These are phyloP conservation scores for Coniophora puteana DNA, from an alignment of 1,284 basidiomycete species.

Conservation along the genomic window DNA sequence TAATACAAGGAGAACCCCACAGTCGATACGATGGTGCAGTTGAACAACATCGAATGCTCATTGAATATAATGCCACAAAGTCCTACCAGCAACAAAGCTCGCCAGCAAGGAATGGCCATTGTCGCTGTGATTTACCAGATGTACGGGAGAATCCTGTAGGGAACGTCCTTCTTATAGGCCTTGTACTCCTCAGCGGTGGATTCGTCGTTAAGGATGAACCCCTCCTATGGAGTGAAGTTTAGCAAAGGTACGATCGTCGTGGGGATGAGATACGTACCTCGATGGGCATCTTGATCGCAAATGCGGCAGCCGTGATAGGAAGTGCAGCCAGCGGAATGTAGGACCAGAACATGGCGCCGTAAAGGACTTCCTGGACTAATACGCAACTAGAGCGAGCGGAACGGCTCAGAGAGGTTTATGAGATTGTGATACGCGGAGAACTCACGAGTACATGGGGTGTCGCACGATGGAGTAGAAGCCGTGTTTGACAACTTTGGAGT, in stretches of 20 bases:
- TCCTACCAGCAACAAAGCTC: too few species aligned
- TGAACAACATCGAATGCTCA: too few species aligned
- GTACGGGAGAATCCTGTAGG: conserved; percentile 28
- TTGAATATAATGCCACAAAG: too few species aligned
- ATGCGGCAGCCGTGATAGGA: conserved; percentile 17
- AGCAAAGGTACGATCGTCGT: neutral
- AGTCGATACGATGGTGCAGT: too few species aligned
- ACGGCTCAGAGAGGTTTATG: too few species aligned
- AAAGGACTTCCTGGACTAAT: conserved; percentile 24
- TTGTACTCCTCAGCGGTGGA: conserved; percentile 26
- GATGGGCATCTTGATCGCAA: conserved; percentile 30
- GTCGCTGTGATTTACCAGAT: conserved; percentile 36
- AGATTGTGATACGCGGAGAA: too few species aligned
- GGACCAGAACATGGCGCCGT: conserved; percentile 32
- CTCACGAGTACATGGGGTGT: conserved; percentile 29
- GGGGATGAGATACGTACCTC: conserved; percentile 21
- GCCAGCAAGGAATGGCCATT: too few species aligned
- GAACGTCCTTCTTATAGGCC: conserved; percentile 30
- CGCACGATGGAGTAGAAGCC: conserved; percentile 32
- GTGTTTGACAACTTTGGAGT: conserved; percentile 21
- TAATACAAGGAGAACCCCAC: too few species aligned
- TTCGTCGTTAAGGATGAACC: conserved; percentile 25
- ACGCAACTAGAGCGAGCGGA: conserved; percentile 23
- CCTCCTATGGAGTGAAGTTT: conserved; percentile 24
- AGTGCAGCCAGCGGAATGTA: conserved; percentile 28